phyloP scores from a whole-genome alignment of 1,284 basidiomycete species.

The Pulchroboletus neoregius region DNA sequence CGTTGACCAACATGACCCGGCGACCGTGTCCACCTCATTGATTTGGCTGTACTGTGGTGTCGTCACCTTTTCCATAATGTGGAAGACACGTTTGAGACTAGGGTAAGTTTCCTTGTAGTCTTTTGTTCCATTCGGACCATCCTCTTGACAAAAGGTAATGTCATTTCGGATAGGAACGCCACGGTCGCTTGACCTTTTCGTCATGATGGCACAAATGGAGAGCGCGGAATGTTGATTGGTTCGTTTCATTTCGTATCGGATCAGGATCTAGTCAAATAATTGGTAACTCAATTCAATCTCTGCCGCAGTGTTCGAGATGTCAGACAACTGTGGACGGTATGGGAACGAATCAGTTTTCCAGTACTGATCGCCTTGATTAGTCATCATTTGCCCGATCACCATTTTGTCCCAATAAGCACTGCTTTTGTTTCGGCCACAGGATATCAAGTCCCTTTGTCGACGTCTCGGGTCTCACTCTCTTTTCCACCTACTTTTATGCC shows the following conservation, averaged over 20 bases:
- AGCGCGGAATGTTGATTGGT: too few species aligned
- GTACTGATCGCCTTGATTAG: conserved; percentile 14
- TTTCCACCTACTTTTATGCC: conserved; percentile 30
- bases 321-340: too few species aligned
- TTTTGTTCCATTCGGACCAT: conserved; percentile 14
- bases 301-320: too few species aligned
- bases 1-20: too few species aligned
- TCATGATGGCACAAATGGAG: too few species aligned
- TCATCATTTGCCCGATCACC: conserved; percentile 30
- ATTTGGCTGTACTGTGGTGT: conserved; percentile 7
- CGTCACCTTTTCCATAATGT: conserved; percentile 19
- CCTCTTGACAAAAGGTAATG: background rate
- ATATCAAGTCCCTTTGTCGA: conserved; percentile 32
- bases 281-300: too few species aligned
- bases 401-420: conserved; percentile 28
- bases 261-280: background rate
- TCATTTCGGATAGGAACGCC: conserved; percentile 18
- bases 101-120: conserved; percentile 3
- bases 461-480: conserved; percentile 21
- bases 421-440: conserved; percentile 35
- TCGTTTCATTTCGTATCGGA: conserved; percentile 12
- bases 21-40: too few species aligned
- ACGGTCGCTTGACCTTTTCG: conserved; percentile 9
- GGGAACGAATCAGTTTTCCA: conserved; percentile 8
- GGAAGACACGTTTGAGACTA: background rate